Percentiles rank a stretch among this genome's conserved stretches.
Evolutionary conservation across 257 asterid species (phyloP).

Genomic region (Ocimum tenuiflorum): DNA sequence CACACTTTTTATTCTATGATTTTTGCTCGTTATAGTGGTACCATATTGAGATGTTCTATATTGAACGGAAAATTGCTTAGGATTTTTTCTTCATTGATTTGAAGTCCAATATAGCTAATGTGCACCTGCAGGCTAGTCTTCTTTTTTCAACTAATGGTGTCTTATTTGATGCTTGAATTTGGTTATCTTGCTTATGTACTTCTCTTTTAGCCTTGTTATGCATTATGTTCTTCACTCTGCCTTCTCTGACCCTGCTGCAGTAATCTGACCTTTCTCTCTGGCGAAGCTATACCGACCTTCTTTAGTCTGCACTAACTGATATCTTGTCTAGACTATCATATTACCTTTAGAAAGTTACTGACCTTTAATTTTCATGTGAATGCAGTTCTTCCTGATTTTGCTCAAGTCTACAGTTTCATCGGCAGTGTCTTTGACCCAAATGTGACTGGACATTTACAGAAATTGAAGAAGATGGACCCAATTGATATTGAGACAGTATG

Average conservation of each 20-base stretch:
- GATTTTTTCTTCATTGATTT: background rate
- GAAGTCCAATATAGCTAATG: background rate
- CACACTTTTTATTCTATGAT: background rate
- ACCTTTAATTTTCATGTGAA: constrained; percentile 8
- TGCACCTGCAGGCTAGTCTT: background rate
- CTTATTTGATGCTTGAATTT: background rate
- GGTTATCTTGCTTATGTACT: background rate
- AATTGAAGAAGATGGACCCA: constrained; percentile 79
- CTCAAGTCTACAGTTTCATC: constrained; percentile 81
- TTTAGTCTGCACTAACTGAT: background rate
- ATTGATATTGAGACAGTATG: constrained; percentile 93
- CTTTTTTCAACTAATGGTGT: background rate
- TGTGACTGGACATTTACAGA: constrained; percentile 66
- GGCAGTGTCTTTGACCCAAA: constrained; percentile 91
- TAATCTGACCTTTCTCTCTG: background rate
- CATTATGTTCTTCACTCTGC: constrained; percentile 2
- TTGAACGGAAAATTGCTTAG: too few species aligned
- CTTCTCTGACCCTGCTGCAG: background rate
- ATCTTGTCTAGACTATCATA: background rate
- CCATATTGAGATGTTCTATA: background rate
- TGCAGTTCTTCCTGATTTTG: constrained; percentile 94
- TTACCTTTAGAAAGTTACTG: constrained; percentile 13
- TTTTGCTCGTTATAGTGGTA: background rate
- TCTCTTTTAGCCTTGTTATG: background rate
- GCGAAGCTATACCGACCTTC: background rate